phyloP scores from a whole-genome alignment of 2,329 filamentous ascomycete species.

The Nectriaceae sp. region DNA sequence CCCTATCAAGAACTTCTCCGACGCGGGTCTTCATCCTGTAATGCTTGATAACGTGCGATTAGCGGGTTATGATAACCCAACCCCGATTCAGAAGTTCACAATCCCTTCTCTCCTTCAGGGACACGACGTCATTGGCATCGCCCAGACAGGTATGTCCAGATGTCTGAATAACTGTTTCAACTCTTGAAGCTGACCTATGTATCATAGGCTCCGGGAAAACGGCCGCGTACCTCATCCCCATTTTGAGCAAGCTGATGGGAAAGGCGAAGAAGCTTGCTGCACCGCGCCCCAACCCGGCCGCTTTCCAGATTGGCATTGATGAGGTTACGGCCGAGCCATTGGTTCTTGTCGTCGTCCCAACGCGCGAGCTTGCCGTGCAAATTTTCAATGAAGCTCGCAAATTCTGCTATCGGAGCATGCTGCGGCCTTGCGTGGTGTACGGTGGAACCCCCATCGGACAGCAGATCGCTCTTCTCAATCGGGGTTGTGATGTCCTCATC shows the following conservation, averaged over 20 bases:
- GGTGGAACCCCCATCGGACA: slow-evolving; percentile 74
- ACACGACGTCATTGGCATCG: slow-evolving; percentile 82
- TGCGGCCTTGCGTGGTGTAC: slow-evolving; percentile 88
- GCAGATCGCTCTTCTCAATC: slow-evolving; percentile 72
- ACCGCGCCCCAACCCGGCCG: slow-evolving; percentile 66
- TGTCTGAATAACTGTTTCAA: too few relatives aligned
- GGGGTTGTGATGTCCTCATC: slow-evolving; percentile 87
- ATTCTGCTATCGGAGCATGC: slow-evolving; percentile 91
- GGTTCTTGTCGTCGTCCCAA: slow-evolving; percentile 82
- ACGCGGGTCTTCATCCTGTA: slow-evolving; percentile 81
- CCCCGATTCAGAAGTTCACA: slow-evolving; percentile 84
- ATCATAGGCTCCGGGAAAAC: slow-evolving; percentile 89
- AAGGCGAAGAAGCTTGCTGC: slow-evolving; percentile 89
- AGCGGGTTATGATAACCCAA: slow-evolving; percentile 71
- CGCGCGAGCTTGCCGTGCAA: slow-evolving; percentile 87
- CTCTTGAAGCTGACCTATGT: too few relatives aligned
- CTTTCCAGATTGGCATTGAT: slow-evolving; percentile 51
- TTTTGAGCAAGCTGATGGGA: slow-evolving; percentile 89
- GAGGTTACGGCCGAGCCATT: slow-evolving; percentile 78
- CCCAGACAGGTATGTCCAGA: slow-evolving; percentile 77
- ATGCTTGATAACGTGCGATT: slow-evolving; percentile 78
- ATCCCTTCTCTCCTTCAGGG: slow-evolving; percentile 78
- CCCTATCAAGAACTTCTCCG: slow-evolving; percentile 62
- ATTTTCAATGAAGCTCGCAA: slow-evolving; percentile 94
- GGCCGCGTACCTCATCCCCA: slow-evolving; percentile 86